These are phyloP conservation scores for Phylloporus sp. DNA, from an alignment of 1,284 basidiomycete genomes.

Conservation along the genomic window DNA sequence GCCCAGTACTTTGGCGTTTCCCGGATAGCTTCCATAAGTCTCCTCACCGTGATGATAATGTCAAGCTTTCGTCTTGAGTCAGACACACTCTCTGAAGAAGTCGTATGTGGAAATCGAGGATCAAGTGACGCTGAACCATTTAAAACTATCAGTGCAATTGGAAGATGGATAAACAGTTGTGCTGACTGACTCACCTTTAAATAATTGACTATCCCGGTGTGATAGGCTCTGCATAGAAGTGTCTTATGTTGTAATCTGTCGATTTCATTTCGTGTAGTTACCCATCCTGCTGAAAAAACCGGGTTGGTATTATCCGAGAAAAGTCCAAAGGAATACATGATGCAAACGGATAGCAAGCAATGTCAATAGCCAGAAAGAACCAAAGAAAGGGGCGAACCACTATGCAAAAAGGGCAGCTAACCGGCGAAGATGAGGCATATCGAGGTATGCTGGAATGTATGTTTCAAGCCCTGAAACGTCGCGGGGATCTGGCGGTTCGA, in stretches of 20 bases:
- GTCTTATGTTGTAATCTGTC: too few relatives aligned
- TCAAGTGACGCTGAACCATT: constrained; percentile 49
- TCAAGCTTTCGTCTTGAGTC: constrained; percentile 4
- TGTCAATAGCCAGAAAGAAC: constrained; percentile 3
- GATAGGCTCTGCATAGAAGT: constrained; percentile 1
- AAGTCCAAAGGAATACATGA: constrained; percentile 28
- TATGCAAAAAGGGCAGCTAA: constrained; percentile 84
- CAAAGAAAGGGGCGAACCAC: constrained; percentile 6
- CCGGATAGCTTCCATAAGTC: constrained; percentile 33
- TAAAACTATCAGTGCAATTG: constrained; percentile 47
- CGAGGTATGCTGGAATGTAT: constrained; percentile 87
- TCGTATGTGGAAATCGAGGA: constrained; percentile 29
- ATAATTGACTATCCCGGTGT: background rate
- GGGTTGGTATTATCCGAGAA: constrained; percentile 26
- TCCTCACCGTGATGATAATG: background rate
- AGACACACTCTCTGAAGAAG: constrained; percentile 45
- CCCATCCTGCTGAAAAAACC: constrained; percentile 4
- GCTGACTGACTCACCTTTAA: constrained; percentile 21
- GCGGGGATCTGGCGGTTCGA: constrained; percentile 86
- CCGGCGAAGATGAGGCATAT: constrained; percentile 82
- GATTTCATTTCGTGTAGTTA: constrained; percentile 4
- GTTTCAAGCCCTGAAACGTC: constrained; percentile 90
- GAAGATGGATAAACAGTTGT: constrained; percentile 52
- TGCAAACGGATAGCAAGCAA: constrained; percentile 25
- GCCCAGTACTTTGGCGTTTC: constrained; percentile 46